Evolutionary conservation across 306 rosid species (phyloP), one percentile per base, ranked within the genome.

Genomic region (Vicia villosa): DNA sequence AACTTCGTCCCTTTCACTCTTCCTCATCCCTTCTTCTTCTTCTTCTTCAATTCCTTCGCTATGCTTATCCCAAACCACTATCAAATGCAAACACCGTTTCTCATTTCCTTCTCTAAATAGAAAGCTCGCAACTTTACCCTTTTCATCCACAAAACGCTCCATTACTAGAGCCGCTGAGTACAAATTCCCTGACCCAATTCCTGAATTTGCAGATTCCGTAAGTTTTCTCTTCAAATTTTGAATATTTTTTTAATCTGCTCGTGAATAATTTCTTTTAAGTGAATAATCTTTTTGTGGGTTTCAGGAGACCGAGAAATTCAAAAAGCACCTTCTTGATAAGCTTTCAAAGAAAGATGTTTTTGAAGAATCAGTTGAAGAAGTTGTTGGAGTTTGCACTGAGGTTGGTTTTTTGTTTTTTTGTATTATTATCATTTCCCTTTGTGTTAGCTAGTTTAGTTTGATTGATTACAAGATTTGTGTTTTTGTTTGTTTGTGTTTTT

Each of bases 111-210:
- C 59, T 9, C 12, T 56, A 3, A 73, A 69, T 16, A 50, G 50
- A 17, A 81, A 68, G 43, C 19, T 73, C 15, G 26, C 70, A 51
- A 70, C 65, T 32, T 71, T 69, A 16, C 80, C 82, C 22, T 22
- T 52, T 51, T 71, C 85, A 6, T 77, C 78, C 74, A 15, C 51
- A 1, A 68, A 76, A 38, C 61, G 49, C 43, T 26, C 62, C 42
- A 0, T 47, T 51, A 63, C 68, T 69, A 83, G 68, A 57, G 95
- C 90, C 7, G 38, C 5, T 0, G 98, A 90, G 40, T 90, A 90
- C 90, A 88, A 87, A 77, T 90, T 94, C 66, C 98, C 98, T 12
- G 92, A 94, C 81, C 98, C 97, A 43, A 94, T 94, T 85, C 97
- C 97, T 15, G 86, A 86, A 75, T 94, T 94, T 6, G 97, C 97